phyloP scores from a whole-genome alignment of 768 basidiomycete species.

The Serendipita indica region DNA sequence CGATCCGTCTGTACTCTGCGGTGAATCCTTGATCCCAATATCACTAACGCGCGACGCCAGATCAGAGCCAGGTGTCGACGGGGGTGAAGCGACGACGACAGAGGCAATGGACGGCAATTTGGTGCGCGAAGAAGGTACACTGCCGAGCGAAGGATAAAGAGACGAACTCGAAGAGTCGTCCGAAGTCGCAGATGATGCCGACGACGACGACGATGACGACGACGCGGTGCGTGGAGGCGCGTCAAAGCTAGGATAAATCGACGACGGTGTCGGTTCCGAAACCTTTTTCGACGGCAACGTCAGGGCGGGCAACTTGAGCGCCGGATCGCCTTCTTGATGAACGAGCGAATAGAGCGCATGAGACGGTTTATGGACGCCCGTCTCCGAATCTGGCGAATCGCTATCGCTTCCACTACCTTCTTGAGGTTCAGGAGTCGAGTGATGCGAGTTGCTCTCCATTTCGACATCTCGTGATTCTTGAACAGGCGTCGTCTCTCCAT shows the following conservation, averaged over 20 bases:
- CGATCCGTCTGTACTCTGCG: neutral
- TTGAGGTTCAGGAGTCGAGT: neutral
- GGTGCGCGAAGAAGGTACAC: neutral
- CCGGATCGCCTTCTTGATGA: neutral
- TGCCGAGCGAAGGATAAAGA: no score
- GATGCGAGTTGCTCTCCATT: slow-evolving; percentile 15
- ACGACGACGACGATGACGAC: neutral
- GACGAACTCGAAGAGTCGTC: no score
- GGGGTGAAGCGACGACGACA: neutral
- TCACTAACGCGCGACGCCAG: no score
- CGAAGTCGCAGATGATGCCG: neutral
- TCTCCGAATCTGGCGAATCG: slow-evolving; percentile 1
- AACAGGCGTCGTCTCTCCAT: slow-evolving; percentile 17
- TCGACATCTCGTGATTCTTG: neutral
- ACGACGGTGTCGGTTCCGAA: neutral
- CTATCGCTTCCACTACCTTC: no score
- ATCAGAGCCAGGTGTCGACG: neutral
- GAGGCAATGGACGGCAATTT: neutral
- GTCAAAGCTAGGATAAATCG: neutral
- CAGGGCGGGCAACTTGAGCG: slow-evolving; percentile 3
- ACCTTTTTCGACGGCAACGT: neutral
- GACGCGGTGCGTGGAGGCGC: neutral
- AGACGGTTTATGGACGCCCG: neutral
- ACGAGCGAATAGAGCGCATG: neutral
- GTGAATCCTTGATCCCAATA: no score